Base-by-base conservation (phyloP, 805 yeast genomes). In the Metschnikowia colocasiae region DNA sequence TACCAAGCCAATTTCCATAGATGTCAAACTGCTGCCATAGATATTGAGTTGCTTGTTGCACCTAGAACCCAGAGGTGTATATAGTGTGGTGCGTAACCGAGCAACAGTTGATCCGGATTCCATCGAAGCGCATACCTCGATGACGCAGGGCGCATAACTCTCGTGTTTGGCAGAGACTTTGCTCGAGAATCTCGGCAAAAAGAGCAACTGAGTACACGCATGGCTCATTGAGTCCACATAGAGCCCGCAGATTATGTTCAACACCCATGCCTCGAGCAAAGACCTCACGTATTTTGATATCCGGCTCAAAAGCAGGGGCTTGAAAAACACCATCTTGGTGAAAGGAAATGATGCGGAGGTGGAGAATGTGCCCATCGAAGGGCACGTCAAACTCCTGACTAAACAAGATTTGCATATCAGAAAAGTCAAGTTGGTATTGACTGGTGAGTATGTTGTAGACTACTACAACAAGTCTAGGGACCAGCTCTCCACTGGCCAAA, bases 331-430 rank as follows among this genome's bases (percentile, higher is more conserved):
- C 22, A 35, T 78, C 1, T 48, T 77, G 10, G 60, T 78, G 29
- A 66, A 62, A 45, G 82, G 82, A 0, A 62, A 70, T 36, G 74
- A 70, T 40, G 62, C 59, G 36, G 82, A 77, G 50, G 65, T 76
- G 38, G 74, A 74, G 6, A 59, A 71, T 4, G 60, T 75, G 1
- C 63, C 69, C 6, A 52, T 79, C 22, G 70, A 68, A 20, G 83
- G 83, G 0, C 68, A 65, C 43, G 73, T 79, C 39, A 79, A 76
- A 39, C 59, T 78, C 34, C 63, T 76, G 19, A 58, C 76, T 3
- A 73, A 74, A 6, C 73, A 71, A 36, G 71, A 71, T 37, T 63
- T 69, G 33, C 73, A 69, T 44, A 63, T 76, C 22, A 67, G 64
- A 37, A 58, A 59, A 34, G 60, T 79, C 36, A 57, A 62, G n/a